Percentiles rank a stretch among this genome's conserved stretches.
phyloP scores from a whole-genome alignment of 208 protist genomes.

The Leishmania tarentolae region DNA sequence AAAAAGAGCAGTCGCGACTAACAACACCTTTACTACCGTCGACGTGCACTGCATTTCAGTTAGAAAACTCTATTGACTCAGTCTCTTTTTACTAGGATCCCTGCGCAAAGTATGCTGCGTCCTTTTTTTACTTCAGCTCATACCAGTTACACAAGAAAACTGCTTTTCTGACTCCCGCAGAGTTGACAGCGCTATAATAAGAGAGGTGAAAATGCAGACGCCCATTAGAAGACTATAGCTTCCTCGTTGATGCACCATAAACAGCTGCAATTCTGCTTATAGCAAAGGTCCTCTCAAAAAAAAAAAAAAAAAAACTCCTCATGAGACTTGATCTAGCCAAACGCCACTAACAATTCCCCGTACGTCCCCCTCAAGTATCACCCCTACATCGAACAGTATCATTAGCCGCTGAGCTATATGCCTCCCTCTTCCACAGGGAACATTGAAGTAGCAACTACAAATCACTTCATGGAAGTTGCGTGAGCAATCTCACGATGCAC shows the following conservation, averaged over 20 bases:
- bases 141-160: neutral
- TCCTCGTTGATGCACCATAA: neutral
- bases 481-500: too few relatives aligned
- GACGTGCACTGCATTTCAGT: neutral
- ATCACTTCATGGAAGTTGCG: too few relatives aligned
- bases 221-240: neutral
- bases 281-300: neutral
- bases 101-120: neutral
- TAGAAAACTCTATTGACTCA: neutral
- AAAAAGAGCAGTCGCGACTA: too few relatives aligned
- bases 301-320: neutral
- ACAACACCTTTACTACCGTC: neutral
- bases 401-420: neutral
- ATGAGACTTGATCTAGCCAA: neutral
- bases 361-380: neutral
- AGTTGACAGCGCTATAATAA: too few relatives aligned
- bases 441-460: too few relatives aligned
- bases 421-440: too few relatives aligned
- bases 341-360: neutral
- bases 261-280: neutral
- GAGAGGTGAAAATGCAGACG: neutral
- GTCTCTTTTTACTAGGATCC: neutral
- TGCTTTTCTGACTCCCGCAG: neutral
- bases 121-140: neutral
- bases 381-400: neutral